phyloP scores from a whole-genome alignment of 2,329 filamentous ascomycete species.

The Trichothecium roseum region DNA sequence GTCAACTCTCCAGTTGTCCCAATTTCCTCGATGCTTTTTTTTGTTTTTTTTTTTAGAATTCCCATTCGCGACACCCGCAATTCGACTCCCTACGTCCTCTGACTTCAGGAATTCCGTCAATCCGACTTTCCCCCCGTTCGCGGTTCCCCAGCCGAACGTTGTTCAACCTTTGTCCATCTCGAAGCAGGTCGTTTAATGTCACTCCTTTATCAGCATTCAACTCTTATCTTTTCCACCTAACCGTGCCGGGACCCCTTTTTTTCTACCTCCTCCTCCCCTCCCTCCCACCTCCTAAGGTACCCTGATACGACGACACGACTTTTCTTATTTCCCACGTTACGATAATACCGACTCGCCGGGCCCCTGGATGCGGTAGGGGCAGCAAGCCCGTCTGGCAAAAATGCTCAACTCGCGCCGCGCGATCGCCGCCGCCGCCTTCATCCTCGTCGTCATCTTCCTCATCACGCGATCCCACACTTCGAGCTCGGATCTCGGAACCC shows the following conservation, averaged over 20 bases:
- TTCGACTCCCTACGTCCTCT: background rate
- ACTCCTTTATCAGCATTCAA: constrained; percentile 2
- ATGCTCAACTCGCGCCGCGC: constrained; percentile 78
- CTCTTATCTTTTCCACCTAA: constrained; percentile 1
- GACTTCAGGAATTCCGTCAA: background rate
- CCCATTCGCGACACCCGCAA: background rate
- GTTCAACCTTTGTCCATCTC: background rate
- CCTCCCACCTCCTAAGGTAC: background rate
- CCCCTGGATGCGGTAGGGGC: too few relatives aligned
- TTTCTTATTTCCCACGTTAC: too few relatives aligned
- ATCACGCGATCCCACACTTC: constrained; percentile 50
- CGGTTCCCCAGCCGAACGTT: background rate
- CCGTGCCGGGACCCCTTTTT: background rate
- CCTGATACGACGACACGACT: background rate
- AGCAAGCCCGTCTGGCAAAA: constrained; percentile 2
- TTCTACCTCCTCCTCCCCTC: background rate
- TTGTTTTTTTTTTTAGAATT: background rate
- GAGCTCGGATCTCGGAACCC: constrained; percentile 7
- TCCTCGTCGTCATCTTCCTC: constrained; percentile 61
- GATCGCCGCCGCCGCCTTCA: constrained; percentile 57
- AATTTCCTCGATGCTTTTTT: constrained; percentile 1
- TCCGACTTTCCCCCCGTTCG: constrained; percentile 1
- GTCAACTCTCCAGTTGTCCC: too few relatives aligned
- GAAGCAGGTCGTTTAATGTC: background rate
- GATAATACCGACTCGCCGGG: too few relatives aligned